Percentiles rank a stretch among this genome's conserved stretches.
Conservation (phyloP, 1,139 yeast genomes). For the Yamadazyma buinensis region DNA sequence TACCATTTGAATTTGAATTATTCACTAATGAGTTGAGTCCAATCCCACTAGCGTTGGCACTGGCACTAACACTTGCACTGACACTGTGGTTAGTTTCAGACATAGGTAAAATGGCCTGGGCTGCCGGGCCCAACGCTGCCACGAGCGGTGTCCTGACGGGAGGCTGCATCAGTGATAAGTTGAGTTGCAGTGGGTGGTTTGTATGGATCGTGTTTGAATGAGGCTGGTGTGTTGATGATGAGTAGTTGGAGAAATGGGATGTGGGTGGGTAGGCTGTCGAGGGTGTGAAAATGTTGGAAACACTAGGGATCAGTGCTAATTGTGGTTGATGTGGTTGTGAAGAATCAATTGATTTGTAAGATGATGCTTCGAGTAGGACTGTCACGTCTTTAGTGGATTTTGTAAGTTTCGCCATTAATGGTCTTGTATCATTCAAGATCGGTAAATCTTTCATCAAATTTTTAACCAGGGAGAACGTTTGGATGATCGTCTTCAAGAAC, state of each 20-base stretch:
- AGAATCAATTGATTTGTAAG: conserved; percentile 35
- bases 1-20: conserved; percentile 2
- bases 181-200: conserved; percentile 7
- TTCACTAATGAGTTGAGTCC: neutral
- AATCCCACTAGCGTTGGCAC: too few relatives aligned
- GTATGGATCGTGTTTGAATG: too few relatives aligned
- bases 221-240: neutral
- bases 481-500: conserved; percentile 78
- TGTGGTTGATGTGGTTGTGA: conserved; percentile 22
- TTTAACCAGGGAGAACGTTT: conserved; percentile 78
- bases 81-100: conserved; percentile 7
- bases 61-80: too few relatives aligned
- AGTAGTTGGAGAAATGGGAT: neutral
- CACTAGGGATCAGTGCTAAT: conserved; percentile 29
- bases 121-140: conserved; percentile 29
- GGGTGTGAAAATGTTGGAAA: conserved; percentile 35
- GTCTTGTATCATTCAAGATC: conserved; percentile 71
- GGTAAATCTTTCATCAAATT: conserved; percentile 80
- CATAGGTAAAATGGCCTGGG: conserved; percentile 19
- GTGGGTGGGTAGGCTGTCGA: conserved; percentile 28
- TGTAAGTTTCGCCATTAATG: conserved; percentile 76
- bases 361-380: conserved; percentile 60
- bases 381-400: conserved; percentile 90
- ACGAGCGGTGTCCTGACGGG: conserved; percentile 32
- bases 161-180: conserved; percentile 10